Conservation (phyloP, 331 rosid genomes). For the Acacia pycnantha region DNA sequence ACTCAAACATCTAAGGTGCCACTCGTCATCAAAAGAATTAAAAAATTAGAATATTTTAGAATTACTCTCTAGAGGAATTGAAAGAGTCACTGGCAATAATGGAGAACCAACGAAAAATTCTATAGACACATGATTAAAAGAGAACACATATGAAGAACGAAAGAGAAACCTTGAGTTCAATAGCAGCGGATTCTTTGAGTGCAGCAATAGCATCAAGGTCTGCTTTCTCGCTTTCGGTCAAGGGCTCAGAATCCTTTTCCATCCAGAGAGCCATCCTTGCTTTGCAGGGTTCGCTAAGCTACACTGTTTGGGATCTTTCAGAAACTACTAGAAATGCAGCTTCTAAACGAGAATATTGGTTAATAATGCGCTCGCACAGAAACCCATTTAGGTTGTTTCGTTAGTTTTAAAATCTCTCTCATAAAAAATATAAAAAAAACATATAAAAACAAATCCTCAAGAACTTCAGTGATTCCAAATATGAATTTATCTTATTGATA, state of each 20-base stretch:
- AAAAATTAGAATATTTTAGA: neutral
- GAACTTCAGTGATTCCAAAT: no score
- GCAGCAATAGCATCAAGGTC: slow-evolving; percentile 96
- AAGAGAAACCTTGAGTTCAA: slow-evolving; percentile 69
- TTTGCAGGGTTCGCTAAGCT: neutral
- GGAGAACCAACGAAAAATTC: neutral
- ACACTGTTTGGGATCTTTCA: neutral
- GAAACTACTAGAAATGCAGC: neutral
- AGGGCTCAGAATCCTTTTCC: slow-evolving; percentile 80
- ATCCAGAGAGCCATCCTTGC: slow-evolving; percentile 76
- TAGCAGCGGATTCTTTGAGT: slow-evolving; percentile 73
- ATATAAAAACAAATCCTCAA: no score
- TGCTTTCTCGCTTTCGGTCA: slow-evolving; percentile 72
- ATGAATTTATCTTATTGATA: no score
- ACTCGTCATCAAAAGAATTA: neutral
- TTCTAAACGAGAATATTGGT: neutral
- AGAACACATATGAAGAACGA: neutral
- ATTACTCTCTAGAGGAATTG: neutral
- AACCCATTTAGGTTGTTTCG: neutral
- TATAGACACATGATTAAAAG: no score
- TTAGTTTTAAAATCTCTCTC: no score
- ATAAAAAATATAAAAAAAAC: no score
- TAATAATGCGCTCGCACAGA: neutral
- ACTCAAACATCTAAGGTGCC: neutral
- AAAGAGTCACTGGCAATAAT: neutral